A percentile compares a stretch with the other conserved stretches of the same genome.
phyloP scores from a whole-genome alignment of 192 early-diverging fungal genomes.

The Radiomyces spectabilis region DNA sequence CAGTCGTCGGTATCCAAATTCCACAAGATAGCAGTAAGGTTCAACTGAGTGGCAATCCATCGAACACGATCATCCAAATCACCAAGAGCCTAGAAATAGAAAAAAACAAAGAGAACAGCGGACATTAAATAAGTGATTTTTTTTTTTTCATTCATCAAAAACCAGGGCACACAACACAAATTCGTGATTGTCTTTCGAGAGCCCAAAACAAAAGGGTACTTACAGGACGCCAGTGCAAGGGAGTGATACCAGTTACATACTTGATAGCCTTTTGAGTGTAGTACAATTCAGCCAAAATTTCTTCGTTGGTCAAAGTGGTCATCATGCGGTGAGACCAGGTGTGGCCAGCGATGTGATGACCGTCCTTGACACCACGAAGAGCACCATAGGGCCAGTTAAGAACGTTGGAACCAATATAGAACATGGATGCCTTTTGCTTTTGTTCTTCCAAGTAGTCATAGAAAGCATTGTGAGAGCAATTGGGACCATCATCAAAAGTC shows the following conservation, averaged over 20 bases:
- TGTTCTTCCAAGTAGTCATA: constrained; percentile 35
- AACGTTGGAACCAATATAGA: constrained; percentile 55
- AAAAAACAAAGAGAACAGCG: background rate
- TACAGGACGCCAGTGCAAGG: constrained; percentile 29
- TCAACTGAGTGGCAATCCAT: constrained; percentile 41
- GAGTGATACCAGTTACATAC: constrained; percentile 31
- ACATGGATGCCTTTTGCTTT: constrained; percentile 53
- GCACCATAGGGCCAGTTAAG: constrained; percentile 36
- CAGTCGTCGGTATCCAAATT: constrained; percentile 30
- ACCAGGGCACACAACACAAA: background rate
- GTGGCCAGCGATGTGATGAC: constrained; percentile 58
- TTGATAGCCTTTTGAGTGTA: constrained; percentile 42
- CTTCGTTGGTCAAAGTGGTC: constrained; percentile 39
- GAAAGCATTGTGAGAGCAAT: constrained; percentile 33
- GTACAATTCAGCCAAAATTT: constrained; percentile 50
- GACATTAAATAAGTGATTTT: background rate
- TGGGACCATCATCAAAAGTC: constrained; percentile 65
- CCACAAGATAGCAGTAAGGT: constrained; percentile 31
- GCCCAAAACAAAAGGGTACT: constrained; percentile 1
- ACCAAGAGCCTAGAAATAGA: constrained; percentile 31
- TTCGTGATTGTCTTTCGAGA: background rate
- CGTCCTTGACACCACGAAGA: constrained; percentile 37
- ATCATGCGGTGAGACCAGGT: constrained; percentile 54
- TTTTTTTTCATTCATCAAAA: no score
- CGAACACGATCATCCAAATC: constrained; percentile 58